Conservation (phyloP, 495 filamentous ascomycete genomes). For the Hypoxylon cercidicola region DNA sequence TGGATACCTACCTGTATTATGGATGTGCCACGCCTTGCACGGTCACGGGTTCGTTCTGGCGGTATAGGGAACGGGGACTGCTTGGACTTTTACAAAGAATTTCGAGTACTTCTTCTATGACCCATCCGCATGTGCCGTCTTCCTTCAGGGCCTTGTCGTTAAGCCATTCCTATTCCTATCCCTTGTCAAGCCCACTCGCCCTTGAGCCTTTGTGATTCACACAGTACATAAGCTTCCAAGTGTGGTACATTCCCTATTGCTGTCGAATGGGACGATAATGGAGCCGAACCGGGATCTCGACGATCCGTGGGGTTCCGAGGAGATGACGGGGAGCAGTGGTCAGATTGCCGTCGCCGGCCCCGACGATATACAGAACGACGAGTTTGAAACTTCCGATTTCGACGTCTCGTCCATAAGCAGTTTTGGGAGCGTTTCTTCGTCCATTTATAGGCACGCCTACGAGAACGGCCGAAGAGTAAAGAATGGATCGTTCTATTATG, state of each 20-base stretch:
- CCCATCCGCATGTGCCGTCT: neutral
- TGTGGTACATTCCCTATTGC: neutral
- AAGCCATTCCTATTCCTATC: neutral
- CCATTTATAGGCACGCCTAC: constrained; percentile 55
- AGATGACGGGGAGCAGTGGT: neutral
- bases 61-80: neutral
- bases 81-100: neutral
- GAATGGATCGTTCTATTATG: neutral
- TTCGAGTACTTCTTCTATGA: neutral
- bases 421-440: constrained; percentile 51
- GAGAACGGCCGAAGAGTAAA: constrained; percentile 64
- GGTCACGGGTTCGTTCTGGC: constrained; percentile 4
- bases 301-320: constrained; percentile 8
- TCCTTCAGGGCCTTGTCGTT: neutral
- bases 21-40: constrained; percentile 1
- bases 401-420: constrained; percentile 41
- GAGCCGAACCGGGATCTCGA: neutral
- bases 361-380: constrained; percentile 25
- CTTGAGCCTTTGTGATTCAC: neutral
- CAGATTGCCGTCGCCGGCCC: constrained; percentile 12
- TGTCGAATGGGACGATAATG: neutral
- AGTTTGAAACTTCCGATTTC: constrained; percentile 45
- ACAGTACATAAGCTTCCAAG: neutral
- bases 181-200: neutral
- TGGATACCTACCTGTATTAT: neutral